Evolutionary conservation across 2,329 filamentous ascomycete species (phyloP).

Genomic region (Verruconis gallopava): DNA sequence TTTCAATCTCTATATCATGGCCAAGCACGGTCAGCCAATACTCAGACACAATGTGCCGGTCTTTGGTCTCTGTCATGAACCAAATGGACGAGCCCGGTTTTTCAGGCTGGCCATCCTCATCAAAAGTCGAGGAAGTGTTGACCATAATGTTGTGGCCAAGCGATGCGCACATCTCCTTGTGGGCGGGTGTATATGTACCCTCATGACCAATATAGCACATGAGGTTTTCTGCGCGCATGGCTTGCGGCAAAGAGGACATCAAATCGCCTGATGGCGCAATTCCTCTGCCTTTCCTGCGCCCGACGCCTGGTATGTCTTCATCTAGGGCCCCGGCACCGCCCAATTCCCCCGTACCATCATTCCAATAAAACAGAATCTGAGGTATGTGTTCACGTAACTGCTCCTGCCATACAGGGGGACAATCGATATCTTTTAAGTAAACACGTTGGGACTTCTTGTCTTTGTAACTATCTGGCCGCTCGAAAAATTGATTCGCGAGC

Average conservation of each 20-base stretch:
- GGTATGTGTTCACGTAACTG: conserved; percentile 68
- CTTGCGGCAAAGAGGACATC: conserved; percentile 78
- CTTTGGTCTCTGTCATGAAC: conserved; percentile 98
- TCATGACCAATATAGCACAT: conserved; percentile 99
- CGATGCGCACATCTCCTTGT: conserved; percentile 95
- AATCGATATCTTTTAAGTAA: conserved; percentile 96
- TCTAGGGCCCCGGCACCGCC: conserved; percentile 43
- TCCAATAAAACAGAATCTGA: conserved; percentile 75
- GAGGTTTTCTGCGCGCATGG: conserved; percentile 88
- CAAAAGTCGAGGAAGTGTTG: conserved; percentile 56
- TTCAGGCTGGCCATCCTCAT: conserved; percentile 54
- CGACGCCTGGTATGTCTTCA: conserved; percentile 29
- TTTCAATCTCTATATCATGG: conserved; percentile 93
- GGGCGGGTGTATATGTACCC: conserved; percentile 88
- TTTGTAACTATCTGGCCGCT: conserved; percentile 57
- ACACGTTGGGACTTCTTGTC: conserved; percentile 72
- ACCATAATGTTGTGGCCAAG: conserved; percentile 98
- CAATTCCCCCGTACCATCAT: conserved; percentile 55
- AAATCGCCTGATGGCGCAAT: conserved; percentile 71
- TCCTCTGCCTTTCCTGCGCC: conserved; percentile 39
- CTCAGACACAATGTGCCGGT: conserved; percentile 78
- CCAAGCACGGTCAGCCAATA: conserved; percentile 89
- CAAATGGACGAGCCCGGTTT: conserved; percentile 83
- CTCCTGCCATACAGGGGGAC: conserved; percentile 73
- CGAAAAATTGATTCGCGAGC: conserved; percentile 66